These are phyloP conservation scores for Tricholoma matsutake DNA, from an alignment of 768 basidiomycete species.

Conservation along the genomic window DNA sequence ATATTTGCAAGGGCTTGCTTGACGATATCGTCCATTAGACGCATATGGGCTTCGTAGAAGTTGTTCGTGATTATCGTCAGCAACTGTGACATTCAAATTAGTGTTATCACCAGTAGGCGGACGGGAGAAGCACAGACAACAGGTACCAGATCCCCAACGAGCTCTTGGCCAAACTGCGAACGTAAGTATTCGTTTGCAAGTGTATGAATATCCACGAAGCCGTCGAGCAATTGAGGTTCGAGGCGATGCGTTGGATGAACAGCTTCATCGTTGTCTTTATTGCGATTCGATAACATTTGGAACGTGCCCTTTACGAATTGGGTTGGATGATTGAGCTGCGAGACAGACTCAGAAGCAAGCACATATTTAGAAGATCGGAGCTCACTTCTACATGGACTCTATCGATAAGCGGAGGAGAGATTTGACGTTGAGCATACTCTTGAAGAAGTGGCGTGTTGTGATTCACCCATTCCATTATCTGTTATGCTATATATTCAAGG, in stretches of 20 bases:
- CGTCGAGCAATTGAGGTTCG: conserved; percentile 5
- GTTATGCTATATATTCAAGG: no score
- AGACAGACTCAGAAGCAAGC: neutral
- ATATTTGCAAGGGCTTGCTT: conserved; percentile 12
- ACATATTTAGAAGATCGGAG: neutral
- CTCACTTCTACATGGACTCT: conserved; percentile 11
- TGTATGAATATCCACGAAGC: conserved; percentile 9
- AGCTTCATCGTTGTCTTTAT: neutral
- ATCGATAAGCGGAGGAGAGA: conserved; percentile 7
- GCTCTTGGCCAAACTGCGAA: conserved; percentile 6
- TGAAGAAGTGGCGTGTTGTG: conserved; percentile 9
- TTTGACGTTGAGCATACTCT: conserved; percentile 12
- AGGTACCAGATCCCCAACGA: conserved; percentile 8
- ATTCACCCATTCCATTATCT: conserved; percentile 3
- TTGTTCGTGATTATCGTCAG: conserved; percentile 14
- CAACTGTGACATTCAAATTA: conserved; percentile 2
- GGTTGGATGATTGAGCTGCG: conserved; percentile 12
- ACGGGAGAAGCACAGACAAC: neutral
- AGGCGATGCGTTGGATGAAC: neutral
- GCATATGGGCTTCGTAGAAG: conserved; percentile 16
- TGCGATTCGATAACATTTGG: conserved; percentile 11
- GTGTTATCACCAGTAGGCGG: neutral
- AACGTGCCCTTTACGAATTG: conserved; percentile 13
- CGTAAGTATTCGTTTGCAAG: conserved; percentile 17
- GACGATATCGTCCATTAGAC: conserved; percentile 13